Conservation (phyloP, 2,329 filamentous ascomycete genomes). For the Hirsutella thompsonii region DNA sequence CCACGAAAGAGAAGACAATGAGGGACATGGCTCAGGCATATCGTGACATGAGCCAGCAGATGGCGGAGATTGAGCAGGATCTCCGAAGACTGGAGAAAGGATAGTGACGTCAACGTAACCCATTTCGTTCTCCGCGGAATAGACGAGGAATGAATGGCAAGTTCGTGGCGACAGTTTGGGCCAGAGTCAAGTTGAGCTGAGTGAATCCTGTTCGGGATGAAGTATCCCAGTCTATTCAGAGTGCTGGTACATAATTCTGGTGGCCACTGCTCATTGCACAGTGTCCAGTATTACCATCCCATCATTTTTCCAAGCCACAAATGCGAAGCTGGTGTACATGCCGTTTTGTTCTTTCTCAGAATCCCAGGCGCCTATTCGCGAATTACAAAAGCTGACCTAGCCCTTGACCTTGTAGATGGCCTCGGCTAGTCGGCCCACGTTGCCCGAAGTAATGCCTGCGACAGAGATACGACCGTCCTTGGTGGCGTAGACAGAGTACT, state of each 20-base stretch:
- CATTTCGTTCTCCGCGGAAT: not conserved
- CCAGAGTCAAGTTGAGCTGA: not conserved
- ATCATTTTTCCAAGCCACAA: no score
- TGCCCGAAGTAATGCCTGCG: constrained; percentile 68
- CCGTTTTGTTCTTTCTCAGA: not conserved
- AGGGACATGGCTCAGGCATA: constrained; percentile 40
- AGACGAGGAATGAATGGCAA: not conserved
- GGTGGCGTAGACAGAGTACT: constrained; percentile 96
- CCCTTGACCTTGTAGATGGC: constrained; percentile 76
- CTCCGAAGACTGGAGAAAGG: constrained; percentile 20
- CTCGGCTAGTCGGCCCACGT: constrained; percentile 70
- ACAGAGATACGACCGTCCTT: constrained; percentile 83
- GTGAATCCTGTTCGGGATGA: not conserved
- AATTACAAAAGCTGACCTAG: constrained; percentile 17
- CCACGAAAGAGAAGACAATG: constrained; percentile 33
- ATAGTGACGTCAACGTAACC: not conserved
- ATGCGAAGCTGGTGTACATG: not conserved
- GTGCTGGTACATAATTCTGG: constrained; percentile 5
- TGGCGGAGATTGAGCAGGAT: constrained; percentile 36
- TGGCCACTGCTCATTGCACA: no score
- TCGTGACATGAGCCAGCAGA: constrained; percentile 33
- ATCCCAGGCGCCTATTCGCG: no score
- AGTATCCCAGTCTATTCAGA: constrained; percentile 3
- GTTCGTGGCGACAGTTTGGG: no score
- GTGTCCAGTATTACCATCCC: no score